Evolutionary conservation across 2,329 filamentous ascomycete species (phyloP).

Genomic region (Cercospora sp.): DNA sequence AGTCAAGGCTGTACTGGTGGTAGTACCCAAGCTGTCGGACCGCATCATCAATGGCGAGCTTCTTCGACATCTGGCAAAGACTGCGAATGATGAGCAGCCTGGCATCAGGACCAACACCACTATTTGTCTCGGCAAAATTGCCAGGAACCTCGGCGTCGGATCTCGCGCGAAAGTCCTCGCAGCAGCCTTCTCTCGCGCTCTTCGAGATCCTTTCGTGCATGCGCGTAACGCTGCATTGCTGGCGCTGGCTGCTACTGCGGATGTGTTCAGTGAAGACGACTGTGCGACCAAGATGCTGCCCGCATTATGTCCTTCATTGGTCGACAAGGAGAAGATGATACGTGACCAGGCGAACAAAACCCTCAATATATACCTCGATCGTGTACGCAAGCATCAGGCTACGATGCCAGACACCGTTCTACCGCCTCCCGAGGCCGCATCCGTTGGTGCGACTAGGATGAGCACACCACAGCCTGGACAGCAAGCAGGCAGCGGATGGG

Average conservation of each 20-base stretch:
- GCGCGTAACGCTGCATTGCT: constrained; percentile 86
- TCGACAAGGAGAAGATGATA: constrained; percentile 94
- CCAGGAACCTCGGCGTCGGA: constrained; percentile 74
- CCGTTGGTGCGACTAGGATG: constrained; percentile 62
- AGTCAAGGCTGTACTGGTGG: constrained; percentile 84
- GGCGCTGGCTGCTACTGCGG: constrained; percentile 79
- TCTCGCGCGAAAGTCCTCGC: constrained; percentile 87
- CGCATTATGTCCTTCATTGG: constrained; percentile 75
- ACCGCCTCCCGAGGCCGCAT: constrained; percentile 60
- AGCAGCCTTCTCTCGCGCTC: constrained; percentile 84
- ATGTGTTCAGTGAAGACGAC: constrained; percentile 87
- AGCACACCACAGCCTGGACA: constrained; percentile 67
- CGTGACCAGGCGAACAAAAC: constrained; percentile 90
- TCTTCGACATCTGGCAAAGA: constrained; percentile 86
- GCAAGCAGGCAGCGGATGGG: constrained; percentile 65
- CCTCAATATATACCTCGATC: constrained; percentile 79
- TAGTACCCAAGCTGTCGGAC: constrained; percentile 88
- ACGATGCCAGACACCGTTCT: constrained; percentile 78
- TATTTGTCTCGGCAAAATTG: constrained; percentile 94
- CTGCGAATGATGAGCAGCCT: constrained; percentile 94
- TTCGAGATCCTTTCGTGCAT: constrained; percentile 92
- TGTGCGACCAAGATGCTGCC: constrained; percentile 82
- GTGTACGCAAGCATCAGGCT: constrained; percentile 74
- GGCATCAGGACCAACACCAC: constrained; percentile 98
- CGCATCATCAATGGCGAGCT: constrained; percentile 91